Conservation (phyloP, 1,139 yeast species). For the Suhomyces choctaworum region DNA sequence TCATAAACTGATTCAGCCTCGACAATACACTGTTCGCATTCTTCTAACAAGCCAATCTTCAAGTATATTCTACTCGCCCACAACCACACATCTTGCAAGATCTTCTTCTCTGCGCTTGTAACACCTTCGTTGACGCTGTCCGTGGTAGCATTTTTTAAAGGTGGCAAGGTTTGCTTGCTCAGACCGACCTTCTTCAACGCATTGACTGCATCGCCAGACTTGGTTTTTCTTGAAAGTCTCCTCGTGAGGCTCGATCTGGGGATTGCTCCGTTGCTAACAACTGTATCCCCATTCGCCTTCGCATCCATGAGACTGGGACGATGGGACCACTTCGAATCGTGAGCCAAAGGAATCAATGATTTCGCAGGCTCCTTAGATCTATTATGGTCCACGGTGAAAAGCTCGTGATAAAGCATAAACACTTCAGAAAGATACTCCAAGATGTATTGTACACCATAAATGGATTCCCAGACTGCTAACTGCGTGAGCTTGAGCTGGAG, state of each 20-base stretch:
- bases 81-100: slow-evolving; percentile 70
- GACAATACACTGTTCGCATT: slow-evolving; percentile 69
- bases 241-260: slow-evolving; percentile 5
- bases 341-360: slow-evolving; percentile 16
- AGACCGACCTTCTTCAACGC: slow-evolving; percentile 5
- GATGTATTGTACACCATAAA: slow-evolving; percentile 60
- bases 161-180: neutral
- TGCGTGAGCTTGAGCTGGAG: slow-evolving; percentile 77
- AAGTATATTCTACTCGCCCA: slow-evolving; percentile 69
- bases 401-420: slow-evolving; percentile 56
- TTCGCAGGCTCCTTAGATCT: slow-evolving; percentile 8
- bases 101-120: slow-evolving; percentile 18
- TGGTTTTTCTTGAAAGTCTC: slow-evolving; percentile 8
- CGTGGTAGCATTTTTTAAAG: slow-evolving; percentile 1
- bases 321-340: slow-evolving; percentile 42
- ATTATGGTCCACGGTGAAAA: slow-evolving; percentile 45
- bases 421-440: slow-evolving; percentile 67
- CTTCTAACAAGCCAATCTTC: slow-evolving; percentile 54
- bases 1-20: slow-evolving; percentile 63
- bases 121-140: slow-evolving; percentile 1
- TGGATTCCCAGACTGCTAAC: slow-evolving; percentile 65
- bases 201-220: slow-evolving; percentile 4
- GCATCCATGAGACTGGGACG: slow-evolving; percentile 51
- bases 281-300: neutral
- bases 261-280: slow-evolving; percentile 1